Evolutionary conservation across 108 stramenopile species (phyloP).

Genomic region (Cylindrotheca fusiformis): DNA sequence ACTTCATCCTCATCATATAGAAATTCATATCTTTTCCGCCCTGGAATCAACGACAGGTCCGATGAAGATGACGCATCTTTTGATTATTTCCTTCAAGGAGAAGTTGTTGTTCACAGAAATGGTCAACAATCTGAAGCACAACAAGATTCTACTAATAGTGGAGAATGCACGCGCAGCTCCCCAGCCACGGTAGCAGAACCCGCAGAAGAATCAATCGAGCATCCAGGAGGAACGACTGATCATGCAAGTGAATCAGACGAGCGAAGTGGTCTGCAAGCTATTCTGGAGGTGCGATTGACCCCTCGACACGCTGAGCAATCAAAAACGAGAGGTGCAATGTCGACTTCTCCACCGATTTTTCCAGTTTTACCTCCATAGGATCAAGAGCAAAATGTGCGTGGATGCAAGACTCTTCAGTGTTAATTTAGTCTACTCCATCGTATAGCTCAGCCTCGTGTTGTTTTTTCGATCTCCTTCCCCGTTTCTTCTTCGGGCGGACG

Average conservation of each 20-base stretch:
- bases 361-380: too few relatives aligned
- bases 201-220: background rate
- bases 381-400: too few relatives aligned
- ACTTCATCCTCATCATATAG: conserved; percentile 12
- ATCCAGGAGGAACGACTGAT: background rate
- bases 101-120: conserved; percentile 37
- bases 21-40: conserved; percentile 11
- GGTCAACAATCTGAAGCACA: background rate
- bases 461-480: conserved; percentile 37
- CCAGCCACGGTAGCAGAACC: background rate
- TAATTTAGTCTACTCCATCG: conserved; percentile 53
- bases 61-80: conserved; percentile 27
- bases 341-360: too few relatives aligned
- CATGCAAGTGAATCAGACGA: conserved; percentile 11
- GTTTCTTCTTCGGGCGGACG: conserved; percentile 9
- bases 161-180: background rate
- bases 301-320: too few relatives aligned
- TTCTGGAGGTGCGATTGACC: conserved; percentile 21
- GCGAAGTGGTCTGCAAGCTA: conserved; percentile 23
- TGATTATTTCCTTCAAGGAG: conserved; percentile 45
- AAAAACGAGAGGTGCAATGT: too few relatives aligned
- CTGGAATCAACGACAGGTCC: too few relatives aligned
- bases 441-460: conserved; percentile 57
- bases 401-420: too few relatives aligned
- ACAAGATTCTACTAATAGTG: background rate